Conservation (phyloP, 2,329 filamentous ascomycete genomes). For the Penicillium capsulatum region DNA sequence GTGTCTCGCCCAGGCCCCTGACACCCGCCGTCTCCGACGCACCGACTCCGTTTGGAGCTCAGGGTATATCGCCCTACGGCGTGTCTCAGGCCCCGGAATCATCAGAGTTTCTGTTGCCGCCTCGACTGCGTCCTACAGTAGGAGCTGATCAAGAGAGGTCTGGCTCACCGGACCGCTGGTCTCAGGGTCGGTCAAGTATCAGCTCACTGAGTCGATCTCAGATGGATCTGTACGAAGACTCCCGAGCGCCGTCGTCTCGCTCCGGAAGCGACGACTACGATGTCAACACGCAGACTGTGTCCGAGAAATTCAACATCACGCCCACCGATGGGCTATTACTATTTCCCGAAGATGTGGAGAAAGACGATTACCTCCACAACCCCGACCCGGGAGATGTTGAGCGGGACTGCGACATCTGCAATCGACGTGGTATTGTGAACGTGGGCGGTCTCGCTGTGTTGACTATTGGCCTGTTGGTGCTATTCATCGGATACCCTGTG, state of each 20-base stretch:
- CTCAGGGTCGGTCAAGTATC: conserved; percentile 62
- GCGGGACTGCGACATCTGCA: conserved; percentile 62
- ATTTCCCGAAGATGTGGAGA: conserved; percentile 69
- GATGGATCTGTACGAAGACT: conserved; percentile 59
- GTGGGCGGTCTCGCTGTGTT: conserved; percentile 60
- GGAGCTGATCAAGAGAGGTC: conserved; percentile 49
- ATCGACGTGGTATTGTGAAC: conserved; percentile 60
- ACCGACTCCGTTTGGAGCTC: conserved; percentile 8
- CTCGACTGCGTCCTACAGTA: conserved; percentile 46
- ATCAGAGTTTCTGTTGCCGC: conserved; percentile 37
- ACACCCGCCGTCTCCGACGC: conserved; percentile 18
- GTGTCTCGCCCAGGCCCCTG: conserved; percentile 22
- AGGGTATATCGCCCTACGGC: conserved; percentile 40
- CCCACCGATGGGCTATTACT: conserved; percentile 63
- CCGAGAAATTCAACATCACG: conserved; percentile 68
- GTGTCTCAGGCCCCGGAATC: conserved; percentile 48
- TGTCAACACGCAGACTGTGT: conserved; percentile 68
- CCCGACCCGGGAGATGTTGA: conserved; percentile 62
- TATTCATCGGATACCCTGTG: conserved; percentile 67
- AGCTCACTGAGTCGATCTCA: conserved; percentile 47
- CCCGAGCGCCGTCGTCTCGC: conserved; percentile 56
- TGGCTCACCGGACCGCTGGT: conserved; percentile 50
- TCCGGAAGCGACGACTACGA: conserved; percentile 62
- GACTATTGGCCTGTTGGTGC: conserved; percentile 55
- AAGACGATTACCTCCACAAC: conserved; percentile 69